Evolutionary conservation across 2,329 filamentous ascomycete genomes (phyloP).

Genomic region (Penicillium sp.): DNA sequence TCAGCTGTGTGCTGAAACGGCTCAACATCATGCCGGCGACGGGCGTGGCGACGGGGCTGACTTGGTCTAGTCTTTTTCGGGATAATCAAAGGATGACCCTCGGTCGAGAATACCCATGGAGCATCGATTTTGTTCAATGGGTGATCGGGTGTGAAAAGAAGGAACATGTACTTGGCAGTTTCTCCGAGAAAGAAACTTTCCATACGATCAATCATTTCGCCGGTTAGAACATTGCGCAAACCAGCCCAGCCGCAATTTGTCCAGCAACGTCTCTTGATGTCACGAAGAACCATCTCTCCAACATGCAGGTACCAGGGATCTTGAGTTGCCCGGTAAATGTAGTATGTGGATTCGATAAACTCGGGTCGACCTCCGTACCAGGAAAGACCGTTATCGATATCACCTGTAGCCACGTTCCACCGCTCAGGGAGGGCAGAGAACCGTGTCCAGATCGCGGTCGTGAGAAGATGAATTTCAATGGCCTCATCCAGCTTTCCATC

Average conservation of each 20-base stretch:
- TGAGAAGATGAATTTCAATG: conserved; percentile 83
- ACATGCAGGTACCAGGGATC: conserved; percentile 97
- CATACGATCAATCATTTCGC: conserved; percentile 91
- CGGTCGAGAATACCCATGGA: conserved; percentile 90
- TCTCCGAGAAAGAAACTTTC: conserved; percentile 98
- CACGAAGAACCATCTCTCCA: conserved; percentile 89
- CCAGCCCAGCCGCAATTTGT: conserved; percentile 92
- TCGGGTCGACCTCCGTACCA: conserved; percentile 97
- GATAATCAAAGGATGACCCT: conserved; percentile 89
- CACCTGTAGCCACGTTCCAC: conserved; percentile 83
- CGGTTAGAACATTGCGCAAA: conserved; percentile 75
- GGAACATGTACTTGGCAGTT: conserved; percentile 91
- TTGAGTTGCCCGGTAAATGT: conserved; percentile 88
- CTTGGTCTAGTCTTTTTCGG: conserved; percentile 51
- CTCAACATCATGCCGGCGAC: conserved; percentile 10
- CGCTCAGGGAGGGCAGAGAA: conserved; percentile 93
- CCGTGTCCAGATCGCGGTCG: conserved; percentile 90
- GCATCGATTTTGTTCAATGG: conserved; percentile 84
- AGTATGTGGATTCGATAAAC: conserved; percentile 95
- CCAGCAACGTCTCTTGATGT: conserved; percentile 86
- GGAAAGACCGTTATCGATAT: conserved; percentile 79
- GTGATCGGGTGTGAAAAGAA: conserved; percentile 83
- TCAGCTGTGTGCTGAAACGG: conserved; percentile 21
- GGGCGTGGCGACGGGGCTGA: conserved; percentile 4
- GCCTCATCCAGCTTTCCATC: conserved; percentile 91